Base-by-base conservation (phyloP, 2,329 filamentous ascomycete species). In the Lasiodiplodia theobromae region DNA sequence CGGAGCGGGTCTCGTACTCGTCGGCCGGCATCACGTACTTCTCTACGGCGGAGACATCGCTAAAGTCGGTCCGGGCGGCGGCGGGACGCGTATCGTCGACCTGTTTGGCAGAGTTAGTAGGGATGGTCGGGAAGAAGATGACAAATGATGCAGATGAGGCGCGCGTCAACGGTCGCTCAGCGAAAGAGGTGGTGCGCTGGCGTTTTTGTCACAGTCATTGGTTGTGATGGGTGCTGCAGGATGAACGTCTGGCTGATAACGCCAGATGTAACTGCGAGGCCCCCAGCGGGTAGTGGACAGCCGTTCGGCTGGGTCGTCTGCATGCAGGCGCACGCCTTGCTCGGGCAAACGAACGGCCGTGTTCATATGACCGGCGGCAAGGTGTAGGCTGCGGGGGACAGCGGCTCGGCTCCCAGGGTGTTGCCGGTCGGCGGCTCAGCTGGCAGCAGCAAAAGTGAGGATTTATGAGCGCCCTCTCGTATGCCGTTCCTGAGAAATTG, bases 1-100 rank as follows among this genome's bases (percentile, higher is more conserved):
- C 93, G 53, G 89, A 85, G 76, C 94, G 93, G 75, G 89, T 88
- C 78, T 94, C 93, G 81, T 99, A 99, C 76, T 94, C 91, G 62
- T 90, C 86, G 65, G 87, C 85, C n/a, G 94, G 92, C 86, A 99
- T 91, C 71, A 91, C 88, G 79, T 96, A 98, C 83, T 97, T 97
- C 68, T 94, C 89, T 5, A 97, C 93, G 11, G 88, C 86, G 53
- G 91, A 91, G 54, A 92, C 87, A 81, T 97, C 94, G 72, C 87
- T 91, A 81, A 92, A 93, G 80, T 97, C 94, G 71, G 88, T 89
- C 71, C 92, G 90, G 71, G 90, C 88, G 62, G 87, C 87, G 57
- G 89, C 86, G 58, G 94, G 94, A 66, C 95, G 91, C 66, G 88
- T 91, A 81, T 97, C 95, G 73, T 86, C 83, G 72, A 97, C 89